A percentile compares a stretch with the other conserved stretches of the same genome.
Evolutionary conservation across 148 eudicot genomes (phyloP).

Genomic region (Spergularia bocconei): DNA sequence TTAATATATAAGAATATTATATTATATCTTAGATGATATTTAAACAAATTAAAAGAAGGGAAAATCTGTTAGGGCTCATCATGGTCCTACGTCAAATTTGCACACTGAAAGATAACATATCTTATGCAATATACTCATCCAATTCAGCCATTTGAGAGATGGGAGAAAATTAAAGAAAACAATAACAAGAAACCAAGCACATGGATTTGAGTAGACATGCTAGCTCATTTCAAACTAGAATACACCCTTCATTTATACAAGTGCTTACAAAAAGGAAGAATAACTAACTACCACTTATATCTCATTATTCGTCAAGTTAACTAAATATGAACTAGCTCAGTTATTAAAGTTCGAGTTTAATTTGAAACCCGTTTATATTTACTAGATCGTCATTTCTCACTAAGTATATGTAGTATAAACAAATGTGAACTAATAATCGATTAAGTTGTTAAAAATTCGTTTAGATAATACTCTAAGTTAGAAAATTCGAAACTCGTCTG

Average conservation of each 20-base stretch:
- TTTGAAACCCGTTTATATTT: too few relatives aligned
- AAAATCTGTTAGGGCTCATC: neutral
- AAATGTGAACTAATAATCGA: too few relatives aligned
- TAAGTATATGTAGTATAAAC: too few relatives aligned
- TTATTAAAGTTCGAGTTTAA: too few relatives aligned
- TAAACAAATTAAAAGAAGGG: too few relatives aligned
- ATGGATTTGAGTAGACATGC: slow-evolving; percentile 14
- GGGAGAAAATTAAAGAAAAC: slow-evolving; percentile 6
- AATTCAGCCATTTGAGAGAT: slow-evolving; percentile 9
- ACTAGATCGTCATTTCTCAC: too few relatives aligned
- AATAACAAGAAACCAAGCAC: slow-evolving; percentile 8
- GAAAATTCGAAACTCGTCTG: neutral
- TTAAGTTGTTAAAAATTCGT: too few relatives aligned
- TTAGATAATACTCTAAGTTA: too few relatives aligned
- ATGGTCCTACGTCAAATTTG: slow-evolving; percentile 14
- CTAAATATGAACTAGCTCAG: neutral
- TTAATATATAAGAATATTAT: too few relatives aligned
- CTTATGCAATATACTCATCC: neutral
- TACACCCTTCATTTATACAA: neutral
- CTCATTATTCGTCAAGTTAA: neutral
- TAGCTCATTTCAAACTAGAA: slow-evolving; percentile 12
- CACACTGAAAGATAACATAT: neutral
- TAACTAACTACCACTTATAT: neutral
- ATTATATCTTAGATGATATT: too few relatives aligned
- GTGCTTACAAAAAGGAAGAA: slow-evolving; percentile 7